Evolutionary conservation across 106 monocot species (phyloP).

Genomic region (Platanthera zijinensis): DNA sequence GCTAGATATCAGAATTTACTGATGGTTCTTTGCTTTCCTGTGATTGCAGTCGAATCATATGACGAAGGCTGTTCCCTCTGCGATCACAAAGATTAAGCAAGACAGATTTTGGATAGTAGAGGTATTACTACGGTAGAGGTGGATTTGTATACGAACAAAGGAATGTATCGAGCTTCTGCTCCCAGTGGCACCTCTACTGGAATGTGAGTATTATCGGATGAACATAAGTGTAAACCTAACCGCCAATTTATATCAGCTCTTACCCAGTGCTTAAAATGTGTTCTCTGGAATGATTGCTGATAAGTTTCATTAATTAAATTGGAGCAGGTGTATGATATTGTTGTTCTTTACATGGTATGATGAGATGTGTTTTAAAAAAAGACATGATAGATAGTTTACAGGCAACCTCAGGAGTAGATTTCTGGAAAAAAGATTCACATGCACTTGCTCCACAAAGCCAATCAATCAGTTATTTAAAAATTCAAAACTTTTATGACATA

Average conservation of each 20-base stretch:
- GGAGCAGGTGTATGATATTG: background rate
- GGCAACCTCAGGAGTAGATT: background rate
- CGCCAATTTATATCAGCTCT: background rate
- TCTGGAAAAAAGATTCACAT: background rate
- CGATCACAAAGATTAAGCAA: slow-evolving; percentile 86
- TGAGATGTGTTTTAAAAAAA: background rate
- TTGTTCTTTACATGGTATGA: background rate
- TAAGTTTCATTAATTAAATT: background rate
- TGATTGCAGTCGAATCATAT: slow-evolving; percentile 76
- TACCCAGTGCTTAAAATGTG: background rate
- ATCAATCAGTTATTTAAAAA: background rate
- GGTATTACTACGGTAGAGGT: slow-evolving; percentile 92
- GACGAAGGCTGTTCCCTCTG: slow-evolving; percentile 71
- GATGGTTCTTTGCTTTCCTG: background rate
- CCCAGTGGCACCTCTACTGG: slow-evolving; percentile 52
- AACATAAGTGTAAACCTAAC: background rate
- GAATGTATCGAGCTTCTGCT: slow-evolving; percentile 68
- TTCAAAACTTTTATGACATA: background rate
- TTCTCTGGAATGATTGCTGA: background rate
- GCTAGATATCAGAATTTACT: background rate
- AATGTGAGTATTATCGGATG: slow-evolving; percentile 32
- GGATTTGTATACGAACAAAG: slow-evolving; percentile 90
- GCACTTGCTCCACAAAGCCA: background rate
- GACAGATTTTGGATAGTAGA: slow-evolving; percentile 85
- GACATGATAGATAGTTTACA: background rate